Evolutionary conservation across 192 early-diverging fungal genomes (phyloP).

Genomic region (Dissophora ornata): DNA sequence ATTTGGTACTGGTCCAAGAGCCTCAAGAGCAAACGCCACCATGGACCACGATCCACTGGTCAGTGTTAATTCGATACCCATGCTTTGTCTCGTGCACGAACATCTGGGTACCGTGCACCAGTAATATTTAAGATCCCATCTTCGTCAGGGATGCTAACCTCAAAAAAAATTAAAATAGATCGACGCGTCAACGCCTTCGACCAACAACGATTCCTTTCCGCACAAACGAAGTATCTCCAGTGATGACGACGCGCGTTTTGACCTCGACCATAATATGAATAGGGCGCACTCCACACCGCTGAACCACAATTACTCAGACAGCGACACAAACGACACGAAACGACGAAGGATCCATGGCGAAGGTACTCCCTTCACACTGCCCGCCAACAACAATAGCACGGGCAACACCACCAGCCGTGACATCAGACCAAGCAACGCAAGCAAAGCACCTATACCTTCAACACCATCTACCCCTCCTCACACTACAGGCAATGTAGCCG

Average conservation of each 20-base stretch:
- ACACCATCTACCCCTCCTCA: too few species aligned
- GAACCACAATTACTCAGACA: neutral
- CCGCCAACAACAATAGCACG: neutral
- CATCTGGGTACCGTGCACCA: too few species aligned
- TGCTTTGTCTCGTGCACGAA: too few species aligned
- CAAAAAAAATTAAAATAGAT: slow-evolving; percentile 4
- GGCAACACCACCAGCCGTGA: too few species aligned
- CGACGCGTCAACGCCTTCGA: slow-evolving; percentile 23
- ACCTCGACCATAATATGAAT: neutral
- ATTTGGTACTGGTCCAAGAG: neutral
- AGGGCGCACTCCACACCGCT: neutral
- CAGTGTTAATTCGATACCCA: too few species aligned
- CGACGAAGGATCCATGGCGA: slow-evolving; percentile 29
- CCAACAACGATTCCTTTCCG: slow-evolving; percentile 12
- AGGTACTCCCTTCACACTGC: neutral
- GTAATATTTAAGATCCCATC: too few species aligned
- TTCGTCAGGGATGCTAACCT: too few species aligned
- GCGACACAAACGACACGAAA: slow-evolving; percentile 37
- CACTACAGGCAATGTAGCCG: neutral
- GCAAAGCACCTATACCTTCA: too few species aligned
- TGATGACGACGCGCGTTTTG: slow-evolving; percentile 6
- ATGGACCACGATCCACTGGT: slow-evolving; percentile 13
- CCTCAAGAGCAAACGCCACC: neutral
- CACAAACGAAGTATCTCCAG: slow-evolving; percentile 34
- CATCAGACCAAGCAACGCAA: too few species aligned